A percentile compares a stretch with the other conserved stretches of the same genome.
phyloP scores from a whole-genome alignment of 1,284 basidiomycete species.

The Rhodotorula sp. region DNA sequence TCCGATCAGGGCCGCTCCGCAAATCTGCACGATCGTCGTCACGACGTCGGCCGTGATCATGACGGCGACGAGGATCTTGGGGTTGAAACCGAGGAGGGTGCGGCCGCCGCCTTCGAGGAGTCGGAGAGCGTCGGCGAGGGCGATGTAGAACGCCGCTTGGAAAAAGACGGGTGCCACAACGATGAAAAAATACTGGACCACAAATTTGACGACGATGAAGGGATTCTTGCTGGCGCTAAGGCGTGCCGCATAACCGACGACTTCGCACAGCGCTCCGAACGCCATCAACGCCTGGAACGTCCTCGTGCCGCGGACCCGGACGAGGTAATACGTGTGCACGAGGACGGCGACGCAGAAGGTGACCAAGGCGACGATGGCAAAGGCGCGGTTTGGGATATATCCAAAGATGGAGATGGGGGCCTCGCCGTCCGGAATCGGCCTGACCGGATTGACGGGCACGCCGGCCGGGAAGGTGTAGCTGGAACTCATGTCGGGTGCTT shows the following conservation, averaged over 20 bases:
- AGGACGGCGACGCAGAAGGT: slow-evolving; percentile 47
- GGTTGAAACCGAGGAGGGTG: slow-evolving; percentile 14
- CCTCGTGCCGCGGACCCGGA: slow-evolving; percentile 20
- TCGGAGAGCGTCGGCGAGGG: slow-evolving; percentile 45
- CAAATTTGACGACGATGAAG: slow-evolving; percentile 40
- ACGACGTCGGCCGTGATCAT: slow-evolving; percentile 51
- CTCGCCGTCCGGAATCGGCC: slow-evolving; percentile 43
- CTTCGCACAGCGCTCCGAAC: slow-evolving; percentile 22
- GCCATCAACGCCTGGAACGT: slow-evolving; percentile 35
- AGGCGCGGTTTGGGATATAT: slow-evolving; percentile 46
- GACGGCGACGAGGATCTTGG: slow-evolving; percentile 33
- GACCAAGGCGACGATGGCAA: slow-evolving; percentile 43
- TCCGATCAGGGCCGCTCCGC: slow-evolving; percentile 53
- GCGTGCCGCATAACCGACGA: slow-evolving; percentile 39
- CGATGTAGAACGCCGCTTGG: slow-evolving; percentile 50
- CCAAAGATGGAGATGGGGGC: slow-evolving; percentile 50
- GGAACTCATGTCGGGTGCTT: neutral
- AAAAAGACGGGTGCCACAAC: slow-evolving; percentile 52
- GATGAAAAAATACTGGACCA: slow-evolving; percentile 48
- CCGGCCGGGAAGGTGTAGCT: neutral
- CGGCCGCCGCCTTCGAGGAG: slow-evolving; percentile 10
- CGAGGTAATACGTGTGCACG: slow-evolving; percentile 44
- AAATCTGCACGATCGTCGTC: slow-evolving; percentile 51
- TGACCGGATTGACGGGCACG: slow-evolving; percentile 48
- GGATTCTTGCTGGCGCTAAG: slow-evolving; percentile 30